Evolutionary conservation across 768 basidiomycete species (phyloP), one percentile per base, ranked within the genome.

Genomic region (Clathrus columnatus): DNA sequence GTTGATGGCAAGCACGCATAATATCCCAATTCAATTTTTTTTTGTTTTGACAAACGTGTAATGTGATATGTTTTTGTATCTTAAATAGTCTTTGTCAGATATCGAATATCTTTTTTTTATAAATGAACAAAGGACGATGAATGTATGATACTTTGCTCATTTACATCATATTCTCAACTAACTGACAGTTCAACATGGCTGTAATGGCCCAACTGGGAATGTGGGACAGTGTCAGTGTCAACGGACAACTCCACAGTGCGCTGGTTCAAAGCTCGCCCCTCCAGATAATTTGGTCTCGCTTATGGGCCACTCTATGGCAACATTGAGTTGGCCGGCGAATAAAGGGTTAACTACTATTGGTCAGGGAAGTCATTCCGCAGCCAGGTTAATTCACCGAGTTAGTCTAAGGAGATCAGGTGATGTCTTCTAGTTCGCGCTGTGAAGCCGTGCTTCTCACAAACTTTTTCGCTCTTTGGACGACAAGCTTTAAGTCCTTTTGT

Each of bases 201-300:
- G 56, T 57, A 57, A 57, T 44, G 56, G 56, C 56, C 56, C 56
- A 57, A 50, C 42, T 32, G 56, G 50, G 56, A 57, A 57, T 57
- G 56, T 49, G 56, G 51, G 32, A 36, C 21, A 50, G 56, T 57
- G 56, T 57, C 10, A 41, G 17, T 50, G n/a, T 42, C 56, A 57
- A 57, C 56, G 56, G 51, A 53, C 43, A 45, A 53, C 32, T 44
- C 20, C 18, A 24, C 18, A 23, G 47, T 50, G 48, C 18, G 48
- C 46, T 26, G 54, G 54, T 55, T 55, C 54, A 50, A 55, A 50
- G 26, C 54, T 26, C 23, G 48, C 54, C 54, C 54, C 54, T 55
- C 54, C 54, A 50, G 54, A 51, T 23, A 48, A 55, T 50, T 55
- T 55, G 54, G 54, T 50, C 18, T 51, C 54, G 18, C 10, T 18